Percentiles rank a stretch among this genome's conserved stretches.
phyloP scores from a whole-genome alignment of 306 rosid species.

The Prunus dulcis region DNA sequence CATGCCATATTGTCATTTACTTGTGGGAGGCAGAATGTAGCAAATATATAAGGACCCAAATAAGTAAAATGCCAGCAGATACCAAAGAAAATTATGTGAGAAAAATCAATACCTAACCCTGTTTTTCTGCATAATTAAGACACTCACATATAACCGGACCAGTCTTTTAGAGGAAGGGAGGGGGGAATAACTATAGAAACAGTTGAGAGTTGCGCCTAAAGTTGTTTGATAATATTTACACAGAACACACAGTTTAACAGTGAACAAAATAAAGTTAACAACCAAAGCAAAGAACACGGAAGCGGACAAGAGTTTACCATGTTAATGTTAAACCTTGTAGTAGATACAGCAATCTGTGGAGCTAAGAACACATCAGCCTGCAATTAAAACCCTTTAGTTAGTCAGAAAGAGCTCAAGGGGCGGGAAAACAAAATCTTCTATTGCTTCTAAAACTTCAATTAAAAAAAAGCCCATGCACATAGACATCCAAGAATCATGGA shows the following conservation, averaged over 20 bases:
- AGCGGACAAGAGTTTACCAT: conserved; percentile 26
- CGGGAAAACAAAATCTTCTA: neutral
- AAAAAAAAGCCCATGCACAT: neutral
- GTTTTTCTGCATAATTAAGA: neutral
- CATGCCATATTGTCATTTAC: too few species aligned
- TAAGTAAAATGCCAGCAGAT: neutral
- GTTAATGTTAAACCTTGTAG: conserved; percentile 21
- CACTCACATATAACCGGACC: neutral
- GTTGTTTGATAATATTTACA: neutral
- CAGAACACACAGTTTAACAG: neutral
- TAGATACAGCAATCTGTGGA: conserved; percentile 31
- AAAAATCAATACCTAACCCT: neutral
- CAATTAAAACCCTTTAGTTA: conserved; percentile 9
- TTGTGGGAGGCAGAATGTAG: too few species aligned
- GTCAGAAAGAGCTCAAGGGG: neutral
- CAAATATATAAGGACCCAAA: neutral
- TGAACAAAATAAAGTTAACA: neutral
- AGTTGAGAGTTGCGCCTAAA: neutral
- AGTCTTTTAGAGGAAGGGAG: neutral
- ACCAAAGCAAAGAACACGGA: conserved; percentile 4
- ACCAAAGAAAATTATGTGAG: neutral
- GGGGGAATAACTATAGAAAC: neutral
- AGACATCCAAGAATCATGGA: neutral
- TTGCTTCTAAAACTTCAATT: neutral
- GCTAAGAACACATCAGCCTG: conserved; percentile 50